Conservation (phyloP, 805 yeast species). For the Saccharomycopsis fermentans region DNA sequence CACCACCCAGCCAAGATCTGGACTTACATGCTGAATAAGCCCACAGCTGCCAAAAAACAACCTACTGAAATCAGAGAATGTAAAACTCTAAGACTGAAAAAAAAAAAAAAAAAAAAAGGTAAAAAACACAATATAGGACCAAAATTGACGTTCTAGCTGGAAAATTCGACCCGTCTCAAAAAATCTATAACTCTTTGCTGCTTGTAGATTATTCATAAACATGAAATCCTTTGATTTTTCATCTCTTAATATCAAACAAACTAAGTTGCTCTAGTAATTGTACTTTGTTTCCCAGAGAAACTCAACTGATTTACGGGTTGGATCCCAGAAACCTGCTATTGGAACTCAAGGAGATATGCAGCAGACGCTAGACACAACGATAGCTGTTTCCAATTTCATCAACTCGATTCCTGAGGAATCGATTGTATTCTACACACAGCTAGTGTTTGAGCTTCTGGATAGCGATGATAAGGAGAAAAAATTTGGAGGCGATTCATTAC, state of each 20-base stretch:
- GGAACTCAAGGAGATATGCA: too few species aligned
- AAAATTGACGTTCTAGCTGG: background rate
- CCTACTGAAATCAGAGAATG: background rate
- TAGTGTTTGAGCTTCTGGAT: slow-evolving; percentile 6
- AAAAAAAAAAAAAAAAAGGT: background rate
- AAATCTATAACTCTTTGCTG: background rate
- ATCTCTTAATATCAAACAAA: too few species aligned
- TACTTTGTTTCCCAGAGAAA: too few species aligned
- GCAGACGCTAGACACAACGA: slow-evolving; percentile 1
- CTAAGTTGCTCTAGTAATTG: too few species aligned
- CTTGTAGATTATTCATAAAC: background rate
- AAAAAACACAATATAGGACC: background rate
- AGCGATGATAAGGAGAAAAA: background rate
- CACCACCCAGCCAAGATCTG: background rate
- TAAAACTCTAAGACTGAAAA: background rate
- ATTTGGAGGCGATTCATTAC: background rate
- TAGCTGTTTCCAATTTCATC: slow-evolving; percentile 10
- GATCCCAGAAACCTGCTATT: too few species aligned
- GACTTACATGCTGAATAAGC: background rate
- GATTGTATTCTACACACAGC: slow-evolving; percentile 13
- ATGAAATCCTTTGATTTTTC: too few species aligned
- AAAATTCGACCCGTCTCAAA: background rate
- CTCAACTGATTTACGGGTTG: too few species aligned
- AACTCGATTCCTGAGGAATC: slow-evolving; percentile 15
- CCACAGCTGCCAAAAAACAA: background rate